Evolutionary conservation across 805 yeast genomes (phyloP).

Genomic region (Candida schatavii): DNA sequence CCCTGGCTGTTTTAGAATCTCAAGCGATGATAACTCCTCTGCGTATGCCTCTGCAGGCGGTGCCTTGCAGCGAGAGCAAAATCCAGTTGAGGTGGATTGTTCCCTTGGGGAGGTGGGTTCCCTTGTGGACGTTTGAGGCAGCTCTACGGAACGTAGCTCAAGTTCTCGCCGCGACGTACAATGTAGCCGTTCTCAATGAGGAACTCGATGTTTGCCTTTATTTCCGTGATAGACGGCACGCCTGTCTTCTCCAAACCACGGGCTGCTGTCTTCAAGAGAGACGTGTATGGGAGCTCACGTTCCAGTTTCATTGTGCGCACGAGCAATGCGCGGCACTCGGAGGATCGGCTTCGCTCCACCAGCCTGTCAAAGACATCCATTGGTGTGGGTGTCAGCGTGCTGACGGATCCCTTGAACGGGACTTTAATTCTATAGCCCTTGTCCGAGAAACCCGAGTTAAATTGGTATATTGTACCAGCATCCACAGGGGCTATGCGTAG

Average conservation of each 20-base stretch:
- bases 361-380: conserved; percentile 4
- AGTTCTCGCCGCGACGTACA: conserved; percentile 18
- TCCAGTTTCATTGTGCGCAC: conserved; percentile 32
- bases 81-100: too few species aligned
- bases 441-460: conserved; percentile 26
- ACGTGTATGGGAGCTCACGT: conserved; percentile 19
- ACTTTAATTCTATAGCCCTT: conserved; percentile 25
- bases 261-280: conserved; percentile 26
- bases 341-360: conserved; percentile 21
- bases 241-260: conserved; percentile 14
- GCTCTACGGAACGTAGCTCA: conserved; percentile 30
- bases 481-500: conserved; percentile 3
- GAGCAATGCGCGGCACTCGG: conserved; percentile 27
- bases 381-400: background rate
- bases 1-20: too few species aligned
- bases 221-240: conserved; percentile 17
- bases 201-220: conserved; percentile 33
- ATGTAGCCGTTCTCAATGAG: conserved; percentile 36
- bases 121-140: too few species aligned
- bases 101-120: too few species aligned
- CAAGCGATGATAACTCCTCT: too few species aligned
- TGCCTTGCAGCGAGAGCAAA: too few species aligned
- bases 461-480: conserved; percentile 7
- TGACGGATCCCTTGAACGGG: conserved; percentile 17
- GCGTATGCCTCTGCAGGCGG: too few species aligned